Percentiles rank a stretch among this genome's conserved stretches.
Evolutionary conservation across 495 filamentous ascomycete genomes (phyloP).

Genomic region (Neurospora sp.): DNA sequence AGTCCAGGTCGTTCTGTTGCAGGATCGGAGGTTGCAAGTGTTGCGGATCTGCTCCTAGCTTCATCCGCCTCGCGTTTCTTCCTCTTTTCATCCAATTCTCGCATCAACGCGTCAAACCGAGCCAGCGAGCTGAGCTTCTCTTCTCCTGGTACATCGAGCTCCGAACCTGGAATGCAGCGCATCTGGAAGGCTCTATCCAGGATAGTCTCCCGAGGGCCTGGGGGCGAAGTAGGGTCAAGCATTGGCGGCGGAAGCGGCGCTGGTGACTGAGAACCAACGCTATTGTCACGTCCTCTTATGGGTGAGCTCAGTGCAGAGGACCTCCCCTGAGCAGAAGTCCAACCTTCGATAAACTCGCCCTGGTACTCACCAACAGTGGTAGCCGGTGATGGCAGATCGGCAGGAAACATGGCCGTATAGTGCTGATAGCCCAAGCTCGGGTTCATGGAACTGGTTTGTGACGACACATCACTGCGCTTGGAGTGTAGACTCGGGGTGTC

Average conservation of each 20-base stretch:
- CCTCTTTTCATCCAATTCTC: conserved; percentile 39
- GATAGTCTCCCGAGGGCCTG: conserved; percentile 44
- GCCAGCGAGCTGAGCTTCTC: conserved; percentile 47
- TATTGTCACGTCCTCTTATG: conserved; percentile 27
- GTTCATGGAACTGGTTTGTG: conserved; percentile 36
- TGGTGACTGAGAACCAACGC: conserved; percentile 30
- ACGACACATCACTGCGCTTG: conserved; percentile 43
- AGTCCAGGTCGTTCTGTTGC: conserved; percentile 9
- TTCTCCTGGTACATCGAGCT: conserved; percentile 33
- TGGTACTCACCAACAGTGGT: conserved; percentile 41
- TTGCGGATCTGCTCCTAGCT: conserved; percentile 9
- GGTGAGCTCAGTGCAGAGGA: conserved; percentile 42
- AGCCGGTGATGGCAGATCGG: conserved; percentile 42
- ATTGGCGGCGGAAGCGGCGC: conserved; percentile 18
- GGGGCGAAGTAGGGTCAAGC: conserved; percentile 28
- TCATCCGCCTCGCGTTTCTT: conserved; percentile 22
- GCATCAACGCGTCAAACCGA: conserved; percentile 49
- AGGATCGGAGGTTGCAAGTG: conserved; percentile 1
- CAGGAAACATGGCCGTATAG: conserved; percentile 30
- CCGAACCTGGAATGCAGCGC: conserved; percentile 42
- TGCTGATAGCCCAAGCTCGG: conserved; percentile 31
- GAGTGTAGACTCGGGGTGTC: conserved; percentile 45
- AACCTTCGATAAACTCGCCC: conserved; percentile 45
- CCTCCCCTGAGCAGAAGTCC: conserved; percentile 46
- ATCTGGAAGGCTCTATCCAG: conserved; percentile 49